phyloP scores from a whole-genome alignment of 2,329 filamentous ascomycete genomes.

The Claviceps sp. region DNA sequence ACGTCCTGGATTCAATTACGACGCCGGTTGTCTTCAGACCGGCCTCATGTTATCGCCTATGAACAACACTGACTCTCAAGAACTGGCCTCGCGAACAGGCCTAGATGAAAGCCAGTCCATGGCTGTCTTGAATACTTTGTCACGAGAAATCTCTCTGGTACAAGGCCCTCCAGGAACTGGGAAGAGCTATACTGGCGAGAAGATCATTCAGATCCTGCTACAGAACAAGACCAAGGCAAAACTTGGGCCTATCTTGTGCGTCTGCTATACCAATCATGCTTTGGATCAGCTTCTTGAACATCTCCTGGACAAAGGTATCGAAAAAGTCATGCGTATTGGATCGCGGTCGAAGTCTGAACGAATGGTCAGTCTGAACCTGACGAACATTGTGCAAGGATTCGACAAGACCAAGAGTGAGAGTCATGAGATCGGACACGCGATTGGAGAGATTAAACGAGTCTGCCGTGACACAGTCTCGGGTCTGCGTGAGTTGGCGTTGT shows the following conservation, averaged over 20 bases:
- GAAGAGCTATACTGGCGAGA: constrained; percentile 47
- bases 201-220: constrained; percentile 43
- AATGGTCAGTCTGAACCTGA: constrained; percentile 37
- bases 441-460: not conserved
- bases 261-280: constrained; percentile 37
- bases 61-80: constrained; percentile 8
- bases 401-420: constrained; percentile 27
- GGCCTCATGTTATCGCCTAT: constrained; percentile 13
- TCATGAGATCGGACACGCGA: constrained; percentile 11
- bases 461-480: not conserved
- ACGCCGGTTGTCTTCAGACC: constrained; percentile 21
- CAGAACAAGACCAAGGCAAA: constrained; percentile 22
- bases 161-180: constrained; percentile 62
- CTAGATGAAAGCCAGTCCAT: constrained; percentile 39
- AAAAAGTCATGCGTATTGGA: constrained; percentile 48
- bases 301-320: constrained; percentile 32
- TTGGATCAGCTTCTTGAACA: constrained; percentile 47
- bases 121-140: constrained; percentile 39
- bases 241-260: constrained; percentile 38
- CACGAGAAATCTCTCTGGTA: constrained; percentile 42
- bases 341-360: constrained; percentile 39
- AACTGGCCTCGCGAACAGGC: constrained; percentile 21
- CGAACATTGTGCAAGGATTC: constrained; percentile 17
- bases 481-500: not conserved
- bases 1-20: constrained; percentile 33